Conservation (phyloP, 1,284 basidiomycete species). For the Cerrena zonata region DNA sequence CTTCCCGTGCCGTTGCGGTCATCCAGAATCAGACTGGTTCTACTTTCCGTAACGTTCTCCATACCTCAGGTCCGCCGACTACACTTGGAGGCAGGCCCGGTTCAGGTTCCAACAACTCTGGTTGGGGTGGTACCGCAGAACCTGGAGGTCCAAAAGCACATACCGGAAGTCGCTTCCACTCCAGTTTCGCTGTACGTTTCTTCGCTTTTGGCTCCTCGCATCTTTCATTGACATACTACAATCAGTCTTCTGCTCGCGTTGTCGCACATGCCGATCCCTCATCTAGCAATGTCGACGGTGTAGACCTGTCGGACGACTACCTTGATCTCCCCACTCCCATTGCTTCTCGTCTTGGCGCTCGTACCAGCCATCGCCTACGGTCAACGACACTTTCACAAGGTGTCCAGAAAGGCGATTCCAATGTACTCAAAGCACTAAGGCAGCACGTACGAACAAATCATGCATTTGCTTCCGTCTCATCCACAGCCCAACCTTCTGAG, state of each 20-base stretch:
- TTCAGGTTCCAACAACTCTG: slow-evolving; percentile 52
- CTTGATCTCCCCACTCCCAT: slow-evolving; percentile 38
- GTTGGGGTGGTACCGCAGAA: slow-evolving; percentile 49
- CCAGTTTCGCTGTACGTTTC: slow-evolving; percentile 47
- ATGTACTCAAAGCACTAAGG: slow-evolving; percentile 58
- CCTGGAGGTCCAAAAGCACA: slow-evolving; percentile 64
- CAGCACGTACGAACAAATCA: slow-evolving; percentile 53
- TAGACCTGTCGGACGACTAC: slow-evolving; percentile 48
- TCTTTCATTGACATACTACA: neutral
- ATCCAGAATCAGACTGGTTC: slow-evolving; percentile 63
- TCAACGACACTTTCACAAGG: slow-evolving; percentile 39
- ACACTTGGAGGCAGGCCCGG: slow-evolving; percentile 39
- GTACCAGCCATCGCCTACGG: slow-evolving; percentile 14
- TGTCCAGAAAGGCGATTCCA: slow-evolving; percentile 14
- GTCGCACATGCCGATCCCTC: slow-evolving; percentile 65
- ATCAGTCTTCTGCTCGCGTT: slow-evolving; percentile 57
- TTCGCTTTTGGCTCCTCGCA: no score
- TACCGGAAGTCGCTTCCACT: slow-evolving; percentile 62
- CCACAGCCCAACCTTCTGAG: neutral
- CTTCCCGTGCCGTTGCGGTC: slow-evolving; percentile 65
- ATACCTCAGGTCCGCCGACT: slow-evolving; percentile 45
- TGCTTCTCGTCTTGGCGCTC: slow-evolving; percentile 28
- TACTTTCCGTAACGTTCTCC: slow-evolving; percentile 69
- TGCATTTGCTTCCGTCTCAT: slow-evolving; percentile 32
- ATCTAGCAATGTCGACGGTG: slow-evolving; percentile 39